These are phyloP conservation scores for Symmetrospora coprosmae DNA, from an alignment of 768 basidiomycete genomes.

Conservation along the genomic window DNA sequence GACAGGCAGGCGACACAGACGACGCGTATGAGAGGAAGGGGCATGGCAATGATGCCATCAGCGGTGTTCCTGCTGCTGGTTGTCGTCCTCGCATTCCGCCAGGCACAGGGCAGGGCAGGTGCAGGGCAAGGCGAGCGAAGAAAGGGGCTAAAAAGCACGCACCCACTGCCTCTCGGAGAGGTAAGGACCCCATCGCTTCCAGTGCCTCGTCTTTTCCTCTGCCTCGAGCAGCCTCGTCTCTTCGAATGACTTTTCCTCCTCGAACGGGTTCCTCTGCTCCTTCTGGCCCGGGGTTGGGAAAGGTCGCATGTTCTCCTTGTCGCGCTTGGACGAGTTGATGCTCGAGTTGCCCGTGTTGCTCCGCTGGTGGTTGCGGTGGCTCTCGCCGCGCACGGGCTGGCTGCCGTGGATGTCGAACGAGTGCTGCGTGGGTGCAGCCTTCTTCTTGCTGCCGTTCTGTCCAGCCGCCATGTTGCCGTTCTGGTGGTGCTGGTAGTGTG, in stretches of 20 bases:
- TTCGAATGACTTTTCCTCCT: slow-evolving; percentile 42
- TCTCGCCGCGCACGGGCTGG: slow-evolving; percentile 7
- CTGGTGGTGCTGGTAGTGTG: not conserved
- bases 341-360: not conserved
- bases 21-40: slow-evolving; percentile 21
- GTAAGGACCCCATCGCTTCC: slow-evolving; percentile 99
- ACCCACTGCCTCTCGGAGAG: slow-evolving; percentile 97
- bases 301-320: slow-evolving; percentile 27
- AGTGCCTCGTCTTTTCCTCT: slow-evolving; percentile 69
- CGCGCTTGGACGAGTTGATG: not conserved
- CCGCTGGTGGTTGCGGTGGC: slow-evolving; percentile 2
- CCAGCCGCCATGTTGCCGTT: not conserved
- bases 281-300: slow-evolving; percentile 34
- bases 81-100: too few relatives aligned
- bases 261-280: slow-evolving; percentile 22
- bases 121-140: too few relatives aligned
- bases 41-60: too few relatives aligned
- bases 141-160: slow-evolving; percentile 8
- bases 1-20: slow-evolving; percentile 25
- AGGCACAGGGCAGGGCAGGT: too few relatives aligned
- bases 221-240: slow-evolving; percentile 62
- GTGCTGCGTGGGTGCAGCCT: not conserved
- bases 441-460: not conserved
- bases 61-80: too few relatives aligned
- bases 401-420: not conserved